Evolutionary conservation across 192 early-diverging fungal species (phyloP).

Genomic region (Diversispora epigaea): DNA sequence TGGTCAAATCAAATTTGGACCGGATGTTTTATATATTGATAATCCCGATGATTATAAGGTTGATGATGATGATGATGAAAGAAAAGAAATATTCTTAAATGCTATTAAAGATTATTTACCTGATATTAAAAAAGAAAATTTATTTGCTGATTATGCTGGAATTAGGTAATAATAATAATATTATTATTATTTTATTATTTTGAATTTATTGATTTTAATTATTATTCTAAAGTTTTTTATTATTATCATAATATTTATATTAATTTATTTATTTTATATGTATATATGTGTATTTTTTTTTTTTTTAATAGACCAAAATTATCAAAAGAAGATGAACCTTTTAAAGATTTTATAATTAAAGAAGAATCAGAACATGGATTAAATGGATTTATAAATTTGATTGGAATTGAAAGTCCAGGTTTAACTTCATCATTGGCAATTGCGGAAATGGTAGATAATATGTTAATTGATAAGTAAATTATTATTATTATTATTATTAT

Average conservation of each 20-base stretch:
- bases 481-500: too few species aligned
- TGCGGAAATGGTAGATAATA: constrained; percentile 57
- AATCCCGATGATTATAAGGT: constrained; percentile 59
- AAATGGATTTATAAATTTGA: constrained; percentile 67
- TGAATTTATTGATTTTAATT: too few species aligned
- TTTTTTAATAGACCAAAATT: constrained; percentile 70
- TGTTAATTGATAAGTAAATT: constrained; percentile 13
- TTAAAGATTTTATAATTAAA: constrained; percentile 76
- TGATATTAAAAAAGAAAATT: constrained; percentile 49
- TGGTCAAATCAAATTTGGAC: constrained; percentile 77
- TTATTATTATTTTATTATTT: too few species aligned
- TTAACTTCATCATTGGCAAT: constrained; percentile 82
- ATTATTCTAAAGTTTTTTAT: too few species aligned
- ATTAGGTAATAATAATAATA: constrained; percentile 61
- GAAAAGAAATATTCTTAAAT: constrained; percentile 41
- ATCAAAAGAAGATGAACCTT: constrained; percentile 63
- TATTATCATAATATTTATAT: too few species aligned
- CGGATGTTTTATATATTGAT: constrained; percentile 66
- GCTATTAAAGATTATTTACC: constrained; percentile 70
- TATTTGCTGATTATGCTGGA: constrained; percentile 73
- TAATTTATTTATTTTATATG: background rate
- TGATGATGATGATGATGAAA: constrained; percentile 37
- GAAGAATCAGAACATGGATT: constrained; percentile 51
- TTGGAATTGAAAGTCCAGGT: constrained; percentile 87
- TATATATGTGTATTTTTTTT: background rate